These are phyloP conservation scores for Flammula alnicola DNA, from an alignment of 1,284 basidiomycete genomes.

Conservation along the genomic window DNA sequence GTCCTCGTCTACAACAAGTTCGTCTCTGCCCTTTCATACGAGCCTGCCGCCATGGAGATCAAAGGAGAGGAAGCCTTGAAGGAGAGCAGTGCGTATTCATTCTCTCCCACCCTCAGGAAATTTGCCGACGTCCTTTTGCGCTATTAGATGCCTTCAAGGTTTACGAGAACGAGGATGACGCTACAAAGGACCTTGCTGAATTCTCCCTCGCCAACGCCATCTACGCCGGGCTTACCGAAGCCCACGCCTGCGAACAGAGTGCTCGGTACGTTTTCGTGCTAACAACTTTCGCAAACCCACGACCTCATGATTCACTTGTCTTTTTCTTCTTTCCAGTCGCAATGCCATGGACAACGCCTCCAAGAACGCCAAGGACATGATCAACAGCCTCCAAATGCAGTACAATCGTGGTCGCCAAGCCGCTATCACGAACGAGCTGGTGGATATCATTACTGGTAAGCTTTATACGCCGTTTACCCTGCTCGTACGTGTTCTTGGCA, in stretches of 20 bases:
- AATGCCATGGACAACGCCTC: slow-evolving; percentile 99
- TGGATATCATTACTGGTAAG: slow-evolving; percentile 92
- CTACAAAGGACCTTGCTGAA: slow-evolving; percentile 92
- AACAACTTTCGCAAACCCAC: no score
- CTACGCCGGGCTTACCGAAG: slow-evolving; percentile 94
- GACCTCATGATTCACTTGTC: not conserved
- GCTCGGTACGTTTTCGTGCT: slow-evolving; percentile 67
- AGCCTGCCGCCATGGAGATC: slow-evolving; percentile 78
- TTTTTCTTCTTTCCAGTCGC: slow-evolving; percentile 52
- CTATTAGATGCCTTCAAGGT: slow-evolving; percentile 79
- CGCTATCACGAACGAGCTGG: slow-evolving; percentile 94
- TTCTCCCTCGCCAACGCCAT: slow-evolving; percentile 97
- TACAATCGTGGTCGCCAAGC: slow-evolving; percentile 99
- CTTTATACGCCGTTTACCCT: slow-evolving; percentile 5
- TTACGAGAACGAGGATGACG: slow-evolving; percentile 97
- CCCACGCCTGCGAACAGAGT: slow-evolving; percentile 94
- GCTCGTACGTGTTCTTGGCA: not conserved
- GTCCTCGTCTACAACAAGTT: slow-evolving; percentile 96
- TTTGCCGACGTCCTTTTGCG: slow-evolving; percentile 3
- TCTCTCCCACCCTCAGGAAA: not conserved
- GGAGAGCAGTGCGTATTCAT: slow-evolving; percentile 66
- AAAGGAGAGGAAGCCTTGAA: slow-evolving; percentile 82
- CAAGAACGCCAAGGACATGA: slow-evolving; percentile 97
- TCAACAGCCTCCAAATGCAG: slow-evolving; percentile 83
- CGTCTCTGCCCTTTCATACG: slow-evolving; percentile 93